Percentiles rank a stretch among this genome's conserved stretches.
Evolutionary conservation across 2,329 filamentous ascomycete species (phyloP).

Genomic region (Trichoderma sp.): DNA sequence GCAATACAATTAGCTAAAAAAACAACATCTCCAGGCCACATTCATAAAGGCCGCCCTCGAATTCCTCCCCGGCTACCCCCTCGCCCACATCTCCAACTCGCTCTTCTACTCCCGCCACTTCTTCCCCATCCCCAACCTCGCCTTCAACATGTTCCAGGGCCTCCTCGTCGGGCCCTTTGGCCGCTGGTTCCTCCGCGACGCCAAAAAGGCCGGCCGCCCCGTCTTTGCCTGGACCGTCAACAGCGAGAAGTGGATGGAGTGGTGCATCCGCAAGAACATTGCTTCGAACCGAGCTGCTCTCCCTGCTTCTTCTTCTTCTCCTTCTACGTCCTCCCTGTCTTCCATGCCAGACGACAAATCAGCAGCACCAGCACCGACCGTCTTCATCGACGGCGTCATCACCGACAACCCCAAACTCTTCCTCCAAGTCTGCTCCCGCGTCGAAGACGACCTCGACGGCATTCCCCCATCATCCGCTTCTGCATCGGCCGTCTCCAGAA

Average conservation of each 20-base stretch:
- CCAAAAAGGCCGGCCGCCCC: slow-evolving; percentile 51
- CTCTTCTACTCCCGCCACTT: slow-evolving; percentile 71
- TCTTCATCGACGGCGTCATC: slow-evolving; percentile 73
- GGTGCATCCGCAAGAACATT: slow-evolving; percentile 59
- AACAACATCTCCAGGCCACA: slow-evolving; percentile 51
- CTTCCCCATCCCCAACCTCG: slow-evolving; percentile 63
- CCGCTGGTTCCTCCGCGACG: slow-evolving; percentile 63
- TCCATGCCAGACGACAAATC: slow-evolving; percentile 1
- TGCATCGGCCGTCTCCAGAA: background rate
- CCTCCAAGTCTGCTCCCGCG: slow-evolving; percentile 57
- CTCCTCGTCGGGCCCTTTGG: slow-evolving; percentile 70
- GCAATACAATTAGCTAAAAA: background rate
- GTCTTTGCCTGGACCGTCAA: slow-evolving; percentile 90
- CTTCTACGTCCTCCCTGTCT: background rate
- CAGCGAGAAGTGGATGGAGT: slow-evolving; percentile 74
- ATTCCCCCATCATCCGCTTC: background rate
- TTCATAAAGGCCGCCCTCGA: slow-evolving; percentile 66
- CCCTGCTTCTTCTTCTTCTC: background rate
- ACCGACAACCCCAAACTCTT: slow-evolving; percentile 79
- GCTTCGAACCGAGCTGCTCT: background rate
- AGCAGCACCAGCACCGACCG: background rate
- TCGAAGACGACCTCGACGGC: slow-evolving; percentile 40
- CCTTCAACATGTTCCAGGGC: slow-evolving; percentile 76
- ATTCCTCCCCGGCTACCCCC: slow-evolving; percentile 63
- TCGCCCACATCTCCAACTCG: slow-evolving; percentile 70